Evolutionary conservation across 768 basidiomycete species (phyloP), one percentile per base, ranked within the genome.

Genomic region (Clitopilus passeckerianus): DNA sequence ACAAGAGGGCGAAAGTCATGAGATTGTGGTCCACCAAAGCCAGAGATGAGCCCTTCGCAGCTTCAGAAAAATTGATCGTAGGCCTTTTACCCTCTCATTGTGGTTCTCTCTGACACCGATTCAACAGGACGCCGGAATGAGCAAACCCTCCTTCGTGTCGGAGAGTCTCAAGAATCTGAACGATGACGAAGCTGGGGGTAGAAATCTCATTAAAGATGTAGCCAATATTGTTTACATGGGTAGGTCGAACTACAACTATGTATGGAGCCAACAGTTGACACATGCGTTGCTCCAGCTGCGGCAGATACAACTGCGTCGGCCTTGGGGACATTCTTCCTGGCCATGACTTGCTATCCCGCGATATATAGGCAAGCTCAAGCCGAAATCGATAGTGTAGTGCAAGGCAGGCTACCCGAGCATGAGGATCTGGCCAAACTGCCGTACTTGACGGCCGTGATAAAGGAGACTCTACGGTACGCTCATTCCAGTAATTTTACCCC

Each of bases 171-270:
- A 87, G 62, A 76, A 71, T 20, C 27, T 73, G 77, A 53, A 81
- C 79, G 64, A 69, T 84, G 30, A 79, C 71, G n/a, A 61, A 53
- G 69, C 71, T 3, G 82, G 86, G 59, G 85, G 87, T 59, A 85
- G 87, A 60, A 71, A 77, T 54, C 79, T 83, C 61, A 74, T 90
- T 59, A 89, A 86, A 67, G 87, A 86, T 84, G 82, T 85, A 34
- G 77, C 82, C 33, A 79, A 79, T n/a, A 81, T 82, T 44, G 67
- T 84, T 15, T 83, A 84, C 67, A 77, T 79, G 53, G 81, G 81
- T 81, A 61, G 44, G 55, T 41, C 57, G 34, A 23, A 24, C 34
- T 27, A 56, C 37, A n/a, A 23, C 37, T 34, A 44, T 44, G 22
- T 24, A 41, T 5, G 12, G 37, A 15, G n/a, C 37, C 30, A 43